A percentile compares a stretch with the other conserved stretches of the same genome.
These are phyloP conservation scores for Guadua angustifolia DNA, from an alignment of 176 grass and related monocot genomes.

Conservation along the genomic window DNA sequence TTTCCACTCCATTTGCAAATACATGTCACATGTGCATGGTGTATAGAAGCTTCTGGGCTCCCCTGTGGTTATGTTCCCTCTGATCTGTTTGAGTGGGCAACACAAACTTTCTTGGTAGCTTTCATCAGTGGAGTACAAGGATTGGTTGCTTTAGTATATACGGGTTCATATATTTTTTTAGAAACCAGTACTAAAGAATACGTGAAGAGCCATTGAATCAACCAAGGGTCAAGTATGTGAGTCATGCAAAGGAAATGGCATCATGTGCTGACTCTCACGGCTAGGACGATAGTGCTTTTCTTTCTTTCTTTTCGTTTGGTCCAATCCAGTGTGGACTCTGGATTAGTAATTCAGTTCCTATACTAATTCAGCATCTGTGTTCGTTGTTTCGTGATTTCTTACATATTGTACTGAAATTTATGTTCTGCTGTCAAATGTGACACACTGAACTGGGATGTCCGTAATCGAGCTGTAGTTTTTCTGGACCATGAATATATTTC, in stretches of 20 bases:
- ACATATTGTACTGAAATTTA: not conserved
- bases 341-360: not conserved
- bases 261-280: not conserved
- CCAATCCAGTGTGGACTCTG: not conserved
- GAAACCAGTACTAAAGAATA: not conserved
- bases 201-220: constrained; percentile 36
- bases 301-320: not conserved
- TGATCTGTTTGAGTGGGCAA: not conserved
- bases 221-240: constrained; percentile 36
- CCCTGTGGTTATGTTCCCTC: not conserved
- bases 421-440: not conserved
- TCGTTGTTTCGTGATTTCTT: not conserved
- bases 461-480: not conserved
- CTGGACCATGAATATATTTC: not conserved
- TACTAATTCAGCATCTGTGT: not conserved
- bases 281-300: constrained; percentile 1
- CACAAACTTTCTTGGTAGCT: not conserved
- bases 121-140: not conserved
- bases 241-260: not conserved
- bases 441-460: not conserved
- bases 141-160: not conserved
- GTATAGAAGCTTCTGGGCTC: not conserved
- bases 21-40: not conserved
- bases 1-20: not conserved
- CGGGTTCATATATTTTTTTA: not conserved